Evolutionary conservation across 2,329 filamentous ascomycete genomes (phyloP).

Genomic region (Cadophora sp.): DNA sequence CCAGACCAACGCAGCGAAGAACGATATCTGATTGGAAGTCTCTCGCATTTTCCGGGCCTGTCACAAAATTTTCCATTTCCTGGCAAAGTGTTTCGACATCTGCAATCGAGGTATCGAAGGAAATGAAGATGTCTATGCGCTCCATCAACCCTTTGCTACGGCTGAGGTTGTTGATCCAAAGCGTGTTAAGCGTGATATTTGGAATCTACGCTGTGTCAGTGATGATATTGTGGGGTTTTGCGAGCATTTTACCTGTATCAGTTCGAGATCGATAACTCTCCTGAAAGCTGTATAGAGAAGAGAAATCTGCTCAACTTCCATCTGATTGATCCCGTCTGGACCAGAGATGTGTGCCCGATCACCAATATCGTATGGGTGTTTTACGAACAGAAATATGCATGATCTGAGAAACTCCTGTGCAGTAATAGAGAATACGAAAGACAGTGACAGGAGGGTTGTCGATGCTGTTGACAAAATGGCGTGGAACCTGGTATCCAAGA

Average conservation of each 20-base stretch:
- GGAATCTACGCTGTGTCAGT: constrained; percentile 63
- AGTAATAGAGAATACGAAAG: constrained; percentile 45
- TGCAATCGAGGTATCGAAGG: constrained; percentile 83
- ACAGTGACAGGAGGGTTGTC: constrained; percentile 75
- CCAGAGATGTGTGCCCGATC: constrained; percentile 25
- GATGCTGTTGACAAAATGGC: constrained; percentile 23
- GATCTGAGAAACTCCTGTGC: constrained; percentile 26
- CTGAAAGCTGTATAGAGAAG: constrained; percentile 72
- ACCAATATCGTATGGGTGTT: constrained; percentile 72
- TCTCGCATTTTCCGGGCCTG: constrained; percentile 73
- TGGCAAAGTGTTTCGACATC: constrained; percentile 81
- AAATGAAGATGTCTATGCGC: constrained; percentile 73
- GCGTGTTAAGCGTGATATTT: constrained; percentile 84
- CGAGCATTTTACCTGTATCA: constrained; percentile 5
- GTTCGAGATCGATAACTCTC: constrained; percentile 18
- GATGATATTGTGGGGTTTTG: background rate
- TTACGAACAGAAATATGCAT: constrained; percentile 68
- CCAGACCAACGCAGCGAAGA: constrained; percentile 78
- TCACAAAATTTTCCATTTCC: constrained; percentile 83
- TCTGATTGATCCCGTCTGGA: constrained; percentile 22
- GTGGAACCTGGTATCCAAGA: constrained; percentile 24
- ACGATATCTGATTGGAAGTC: constrained; percentile 86
- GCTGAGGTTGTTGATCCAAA: constrained; percentile 90
- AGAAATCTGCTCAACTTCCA: constrained; percentile 63
- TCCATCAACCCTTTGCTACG: constrained; percentile 90